Evolutionary conservation across 805 yeast genomes (phyloP).

Genomic region (Metschnikowia cubensis): DNA sequence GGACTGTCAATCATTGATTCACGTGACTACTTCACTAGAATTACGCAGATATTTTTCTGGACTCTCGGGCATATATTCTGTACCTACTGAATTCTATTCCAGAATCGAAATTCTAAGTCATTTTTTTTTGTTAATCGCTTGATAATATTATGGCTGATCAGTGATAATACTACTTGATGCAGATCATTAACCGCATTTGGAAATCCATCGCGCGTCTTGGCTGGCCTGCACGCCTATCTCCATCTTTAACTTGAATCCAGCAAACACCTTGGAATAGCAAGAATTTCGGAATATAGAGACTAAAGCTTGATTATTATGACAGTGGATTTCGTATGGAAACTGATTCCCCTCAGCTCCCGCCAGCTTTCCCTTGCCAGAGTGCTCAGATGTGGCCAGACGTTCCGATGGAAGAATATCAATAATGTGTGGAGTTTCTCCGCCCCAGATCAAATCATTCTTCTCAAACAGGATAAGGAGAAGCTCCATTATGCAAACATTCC

Average conservation of each 20-base stretch:
- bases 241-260: background rate
- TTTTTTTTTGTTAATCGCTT: too few relatives aligned
- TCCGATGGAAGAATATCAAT: conserved; percentile 67
- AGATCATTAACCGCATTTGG: conserved; percentile 7
- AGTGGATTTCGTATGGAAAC: conserved; percentile 14
- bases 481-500: conserved; percentile 51
- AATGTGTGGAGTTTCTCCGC: conserved; percentile 65
- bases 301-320: conserved; percentile 9
- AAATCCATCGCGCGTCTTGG: conserved; percentile 2
- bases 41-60: too few relatives aligned
- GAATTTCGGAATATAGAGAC: background rate
- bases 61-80: too few relatives aligned
- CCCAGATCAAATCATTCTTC: conserved; percentile 55
- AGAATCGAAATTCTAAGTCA: too few relatives aligned
- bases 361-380: conserved; percentile 65
- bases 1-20: too few relatives aligned
- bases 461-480: conserved; percentile 52
- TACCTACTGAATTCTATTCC: too few relatives aligned
- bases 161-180: background rate
- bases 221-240: background rate
- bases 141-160: too few relatives aligned
- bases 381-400: conserved; percentile 81
- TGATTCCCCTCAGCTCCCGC: conserved; percentile 12
- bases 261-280: background rate
- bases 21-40: too few relatives aligned